Conservation (phyloP, 768 basidiomycete species). For the Albatrellus ellisii region DNA sequence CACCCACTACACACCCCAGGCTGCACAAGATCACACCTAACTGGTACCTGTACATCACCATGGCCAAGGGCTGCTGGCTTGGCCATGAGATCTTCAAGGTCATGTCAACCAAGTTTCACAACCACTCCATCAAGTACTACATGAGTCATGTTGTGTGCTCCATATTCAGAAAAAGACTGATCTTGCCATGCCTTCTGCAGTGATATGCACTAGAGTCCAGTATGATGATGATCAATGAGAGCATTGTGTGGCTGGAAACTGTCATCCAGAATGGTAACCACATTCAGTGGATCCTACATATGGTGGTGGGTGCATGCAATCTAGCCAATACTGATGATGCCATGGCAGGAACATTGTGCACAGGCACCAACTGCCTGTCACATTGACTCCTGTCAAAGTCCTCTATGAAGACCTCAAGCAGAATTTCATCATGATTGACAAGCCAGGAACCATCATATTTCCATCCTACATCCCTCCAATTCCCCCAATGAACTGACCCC, state of each 20-base stretch:
- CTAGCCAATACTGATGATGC: neutral
- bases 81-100: conserved; percentile 82
- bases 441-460: conserved; percentile 93
- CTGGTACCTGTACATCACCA: conserved; percentile 89
- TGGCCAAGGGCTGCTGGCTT: conserved; percentile 86
- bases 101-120: conserved; percentile 87
- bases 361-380: conserved; percentile 94
- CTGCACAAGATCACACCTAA: conserved; percentile 78
- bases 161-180: neutral
- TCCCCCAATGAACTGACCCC: neutral
- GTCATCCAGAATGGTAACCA: conserved; percentile 80
- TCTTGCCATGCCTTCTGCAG: conserved; percentile 23
- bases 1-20: conserved; percentile 20
- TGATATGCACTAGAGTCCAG: conserved; percentile 76
- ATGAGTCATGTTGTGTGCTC: conserved; percentile 34
- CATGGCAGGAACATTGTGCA: conserved; percentile 83
- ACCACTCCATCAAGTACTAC: conserved; percentile 92
- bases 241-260: conserved; percentile 64
- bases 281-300: conserved; percentile 51
- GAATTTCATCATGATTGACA: conserved; percentile 86
- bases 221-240: conserved; percentile 92
- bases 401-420: conserved; percentile 66
- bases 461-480: conserved; percentile 12
- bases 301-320: neutral
- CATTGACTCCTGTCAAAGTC: conserved; percentile 69